Base-by-base conservation (phyloP, 805 yeast species). In the Saturnispora gosingensis region DNA sequence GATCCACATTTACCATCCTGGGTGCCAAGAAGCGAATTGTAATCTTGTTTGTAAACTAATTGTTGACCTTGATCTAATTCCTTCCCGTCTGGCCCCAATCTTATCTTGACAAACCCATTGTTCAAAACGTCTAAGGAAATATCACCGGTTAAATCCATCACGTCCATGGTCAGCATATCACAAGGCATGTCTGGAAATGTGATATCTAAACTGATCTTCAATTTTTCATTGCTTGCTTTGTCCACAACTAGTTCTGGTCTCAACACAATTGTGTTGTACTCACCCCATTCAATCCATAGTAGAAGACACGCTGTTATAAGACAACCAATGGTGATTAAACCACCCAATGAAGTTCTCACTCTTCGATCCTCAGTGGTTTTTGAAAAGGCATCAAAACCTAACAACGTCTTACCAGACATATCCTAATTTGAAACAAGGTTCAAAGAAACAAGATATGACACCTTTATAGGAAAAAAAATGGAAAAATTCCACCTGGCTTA, bases 351-450 rank as follows among this genome's bases (percentile, higher is more conserved):
- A 4, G 99, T 93, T 56, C 85, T 81, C 54, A 93, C 80, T 48
- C 87, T 78, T 8, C 95, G 95, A 66, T 93, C 99, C 62, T 91
- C 98, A 35, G 88, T 90, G 5, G 97, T 87, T 68, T 90, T 91
- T 28, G 95, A 78, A 64, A 91, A 90, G n/a, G 91, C 95, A 67
- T 90, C 98, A 53, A 86, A 71, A 43, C 83, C 79, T 46, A 86
- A 64, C 56, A 82, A 67, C 54, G 16, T 32, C 28, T 38, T 22
- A 32, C 22, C 15, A 13, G 42, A 38, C 42, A 38, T 38, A 10
- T 4, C 42, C 9, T 25, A 20, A 38, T 10, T 18, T 38, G 13
- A 38, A n/a, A 4, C 25, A 3, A 38, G 9, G 22, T 38, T 13
- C 8, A 35, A 38, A 5, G 24, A 38, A 18, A 38, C 20, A 18